A percentile compares a stretch with the other conserved stretches of the same genome.
Evolutionary conservation across 1,139 yeast species (phyloP).

Genomic region (Taphrina pruni): DNA sequence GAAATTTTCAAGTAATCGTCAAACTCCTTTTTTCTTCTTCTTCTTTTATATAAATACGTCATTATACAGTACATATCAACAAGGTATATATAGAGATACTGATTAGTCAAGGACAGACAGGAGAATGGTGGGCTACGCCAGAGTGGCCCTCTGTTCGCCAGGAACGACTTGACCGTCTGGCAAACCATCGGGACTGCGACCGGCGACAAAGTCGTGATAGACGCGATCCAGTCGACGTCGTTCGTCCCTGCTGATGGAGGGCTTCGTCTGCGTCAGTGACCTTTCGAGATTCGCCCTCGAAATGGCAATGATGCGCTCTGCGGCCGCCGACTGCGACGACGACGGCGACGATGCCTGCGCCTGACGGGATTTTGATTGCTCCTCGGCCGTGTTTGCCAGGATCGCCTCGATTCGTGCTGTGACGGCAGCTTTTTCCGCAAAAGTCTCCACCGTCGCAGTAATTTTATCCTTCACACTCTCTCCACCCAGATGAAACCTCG

Average conservation of each 20-base stretch:
- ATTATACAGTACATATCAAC: no score
- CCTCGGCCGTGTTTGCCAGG: slow-evolving; percentile 18
- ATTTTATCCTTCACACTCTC: neutral
- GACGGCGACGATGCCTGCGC: neutral
- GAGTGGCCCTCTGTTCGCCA: slow-evolving; percentile 28
- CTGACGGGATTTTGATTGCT: neutral
- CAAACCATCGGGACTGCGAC: slow-evolving; percentile 79
- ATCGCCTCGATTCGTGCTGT: slow-evolving; percentile 39
- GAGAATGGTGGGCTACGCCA: neutral
- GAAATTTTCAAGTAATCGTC: neutral
- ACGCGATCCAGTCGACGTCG: slow-evolving; percentile 65
- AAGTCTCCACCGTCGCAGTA: slow-evolving; percentile 1
- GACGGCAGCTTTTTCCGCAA: slow-evolving; percentile 31
- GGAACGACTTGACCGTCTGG: slow-evolving; percentile 64
- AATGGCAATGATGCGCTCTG: slow-evolving; percentile 54
- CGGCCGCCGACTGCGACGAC: no score
- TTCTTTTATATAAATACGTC: no score
- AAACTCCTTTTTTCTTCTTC: no score
- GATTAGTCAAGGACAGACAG: neutral
- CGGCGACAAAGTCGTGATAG: slow-evolving; percentile 75
- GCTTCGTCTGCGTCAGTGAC: slow-evolving; percentile 77
- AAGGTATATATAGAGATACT: no score
- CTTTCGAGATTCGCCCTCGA: slow-evolving; percentile 63
- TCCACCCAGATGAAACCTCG: slow-evolving; percentile 17
- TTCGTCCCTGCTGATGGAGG: slow-evolving; percentile 81